Base-by-base conservation (phyloP, 1,139 yeast species). In the Lodderomyces margitis region DNA sequence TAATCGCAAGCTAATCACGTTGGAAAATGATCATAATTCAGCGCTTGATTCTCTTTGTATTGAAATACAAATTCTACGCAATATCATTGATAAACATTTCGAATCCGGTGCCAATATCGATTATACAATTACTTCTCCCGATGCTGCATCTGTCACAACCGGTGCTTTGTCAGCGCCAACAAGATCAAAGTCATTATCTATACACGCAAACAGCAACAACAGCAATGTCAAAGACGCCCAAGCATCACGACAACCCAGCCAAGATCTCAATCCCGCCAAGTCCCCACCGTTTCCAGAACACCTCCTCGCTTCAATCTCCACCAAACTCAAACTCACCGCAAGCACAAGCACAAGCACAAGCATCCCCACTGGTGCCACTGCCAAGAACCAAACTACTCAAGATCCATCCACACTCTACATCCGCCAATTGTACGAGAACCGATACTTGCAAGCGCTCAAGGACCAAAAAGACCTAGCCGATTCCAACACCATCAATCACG, bases 51-150 rank as follows among this genome's bases (percentile, higher is more conserved):
- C 39, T 5, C 34, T 33, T 21, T 11, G 28, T 5, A 43, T 42
- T 28, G 48, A 45, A 32, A 38, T 42, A 9, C 35, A 40, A 20
- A 15, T 45, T 15, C 40, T 45, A 16, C 41, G 37, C 31, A 37
- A 34, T 5, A 38, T 45, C 3, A 42, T 38, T 32, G 25, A 45
- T 9, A 43, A 43, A 23, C 33, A 39, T 15, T 32, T 41, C n/a
- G 32, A 28, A 28, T 8, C 3, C 16, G 31, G 25, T 21, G 32
- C 28, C 14, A 5, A 11, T 11, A 10, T 20, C 14, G 16, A 16
- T 7, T 6, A 16, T 6, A 17, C 4, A 9, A 7, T 4, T n/a
- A 32, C 14, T 31, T 31, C n/a, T n/a, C n/a, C n/a, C n/a, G n/a
- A n/a, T n/a, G n/a, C n/a, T n/a, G n/a, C n/a, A n/a, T n/a, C n/a